Evolutionary conservation across 192 early-diverging fungal species (phyloP).

Genomic region (Chytriomyces hyalinus): DNA sequence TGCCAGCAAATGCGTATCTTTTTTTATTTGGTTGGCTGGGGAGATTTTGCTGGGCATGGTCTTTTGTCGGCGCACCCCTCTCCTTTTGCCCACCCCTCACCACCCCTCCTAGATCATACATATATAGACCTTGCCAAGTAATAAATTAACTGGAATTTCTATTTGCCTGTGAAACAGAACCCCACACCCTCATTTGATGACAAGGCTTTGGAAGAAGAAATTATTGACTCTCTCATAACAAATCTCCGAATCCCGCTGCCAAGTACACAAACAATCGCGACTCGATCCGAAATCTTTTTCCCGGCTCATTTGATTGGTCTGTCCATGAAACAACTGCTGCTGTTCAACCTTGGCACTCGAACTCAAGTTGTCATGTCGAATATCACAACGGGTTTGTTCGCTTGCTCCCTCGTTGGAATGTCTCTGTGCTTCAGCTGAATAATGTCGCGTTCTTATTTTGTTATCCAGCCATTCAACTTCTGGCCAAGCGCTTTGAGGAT

Average conservation of each 20-base stretch:
- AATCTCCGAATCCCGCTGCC: constrained; percentile 90
- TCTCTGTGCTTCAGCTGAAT: not conserved
- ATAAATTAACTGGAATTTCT: constrained; percentile 29
- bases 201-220: constrained; percentile 71
- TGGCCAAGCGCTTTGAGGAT: constrained; percentile 66
- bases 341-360: constrained; percentile 77
- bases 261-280: constrained; percentile 75
- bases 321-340: constrained; percentile 83
- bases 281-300: constrained; percentile 88
- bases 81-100: not conserved
- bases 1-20: not conserved
- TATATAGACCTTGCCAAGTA: constrained; percentile 1
- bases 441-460: constrained; percentile 13
- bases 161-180: constrained; percentile 37
- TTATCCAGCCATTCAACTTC: constrained; percentile 27
- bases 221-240: constrained; percentile 87
- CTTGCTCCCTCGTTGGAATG: not conserved
- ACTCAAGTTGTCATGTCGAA: constrained; percentile 85
- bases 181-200: constrained; percentile 55
- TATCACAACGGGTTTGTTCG: constrained; percentile 67
- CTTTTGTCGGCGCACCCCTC: not conserved
- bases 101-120: not conserved
- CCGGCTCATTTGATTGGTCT: constrained; percentile 92
- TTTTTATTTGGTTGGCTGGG: not conserved
- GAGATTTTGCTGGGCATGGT: constrained; percentile 13